Percentiles rank a stretch among this genome's conserved stretches.
These are phyloP conservation scores for Ogataea ramenticola DNA, from an alignment of 805 yeast species.

Conservation along the genomic window DNA sequence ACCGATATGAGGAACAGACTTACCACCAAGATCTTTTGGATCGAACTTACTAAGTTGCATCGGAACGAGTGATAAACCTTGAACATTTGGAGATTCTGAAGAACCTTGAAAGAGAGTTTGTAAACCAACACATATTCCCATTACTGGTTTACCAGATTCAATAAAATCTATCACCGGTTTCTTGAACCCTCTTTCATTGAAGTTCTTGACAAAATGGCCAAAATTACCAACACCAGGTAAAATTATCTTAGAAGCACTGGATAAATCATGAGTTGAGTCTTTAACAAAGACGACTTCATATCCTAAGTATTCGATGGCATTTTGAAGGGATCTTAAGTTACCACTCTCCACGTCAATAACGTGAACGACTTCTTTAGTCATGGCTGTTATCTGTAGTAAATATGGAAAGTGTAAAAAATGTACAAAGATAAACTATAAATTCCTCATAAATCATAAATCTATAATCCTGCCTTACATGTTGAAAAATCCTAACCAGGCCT, in stretches of 20 bases:
- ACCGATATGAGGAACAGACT: constrained; percentile 95
- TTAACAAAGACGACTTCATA: constrained; percentile 57
- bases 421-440: too few species aligned
- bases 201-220: constrained; percentile 82
- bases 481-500: too few species aligned
- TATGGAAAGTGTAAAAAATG: too few species aligned
- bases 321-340: constrained; percentile 78
- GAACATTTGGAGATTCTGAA: constrained; percentile 55
- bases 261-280: constrained; percentile 33
- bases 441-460: too few species aligned
- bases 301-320: constrained; percentile 79
- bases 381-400: not conserved
- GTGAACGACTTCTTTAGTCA: constrained; percentile 35
- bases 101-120: constrained; percentile 77
- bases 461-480: too few species aligned
- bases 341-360: constrained; percentile 94
- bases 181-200: constrained; percentile 53
- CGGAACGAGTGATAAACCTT: constrained; percentile 56
- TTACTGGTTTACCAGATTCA: constrained; percentile 70
- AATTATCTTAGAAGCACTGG: constrained; percentile 50
- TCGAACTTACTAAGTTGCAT: constrained; percentile 56
- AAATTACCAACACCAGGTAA: constrained; percentile 97
- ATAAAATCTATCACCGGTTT: constrained; percentile 64
- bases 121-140: constrained; percentile 98
- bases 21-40: constrained; percentile 30